These are phyloP conservation scores for Aspergillus japonicus DNA, from an alignment of 2,329 filamentous ascomycete genomes.

Conservation along the genomic window DNA sequence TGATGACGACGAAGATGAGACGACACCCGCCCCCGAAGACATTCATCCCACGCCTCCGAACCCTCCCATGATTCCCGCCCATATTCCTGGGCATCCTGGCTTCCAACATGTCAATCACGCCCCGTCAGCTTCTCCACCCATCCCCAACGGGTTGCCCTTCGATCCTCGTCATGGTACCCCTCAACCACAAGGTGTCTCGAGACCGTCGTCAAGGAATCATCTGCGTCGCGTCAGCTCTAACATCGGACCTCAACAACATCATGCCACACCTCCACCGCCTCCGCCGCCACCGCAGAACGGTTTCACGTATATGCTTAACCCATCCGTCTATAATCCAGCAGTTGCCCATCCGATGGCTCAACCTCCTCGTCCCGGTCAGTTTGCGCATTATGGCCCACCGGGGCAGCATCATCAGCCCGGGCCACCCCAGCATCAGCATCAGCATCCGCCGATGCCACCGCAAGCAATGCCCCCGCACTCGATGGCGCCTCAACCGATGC, in stretches of 20 bases:
- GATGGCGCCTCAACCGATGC: slow-evolving; percentile 37
- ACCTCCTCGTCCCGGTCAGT: slow-evolving; percentile 43
- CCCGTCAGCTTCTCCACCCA: slow-evolving; percentile 83
- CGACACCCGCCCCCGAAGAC: slow-evolving; percentile 70
- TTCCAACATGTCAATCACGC: slow-evolving; percentile 83
- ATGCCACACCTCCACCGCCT: slow-evolving; percentile 60
- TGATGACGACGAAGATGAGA: slow-evolving; percentile 79
- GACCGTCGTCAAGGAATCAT: slow-evolving; percentile 77
- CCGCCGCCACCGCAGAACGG: slow-evolving; percentile 61
- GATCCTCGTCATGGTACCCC: slow-evolving; percentile 76
- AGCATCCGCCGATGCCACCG: slow-evolving; percentile 27
- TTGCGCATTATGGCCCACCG: slow-evolving; percentile 43
- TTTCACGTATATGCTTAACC: slow-evolving; percentile 82
- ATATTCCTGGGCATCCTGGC: slow-evolving; percentile 64
- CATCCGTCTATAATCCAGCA: slow-evolving; percentile 77
- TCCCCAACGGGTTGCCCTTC: slow-evolving; percentile 72
- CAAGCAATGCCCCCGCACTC: slow-evolving; percentile 24
- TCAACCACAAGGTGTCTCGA: slow-evolving; percentile 71
- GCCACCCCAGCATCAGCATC: slow-evolving; percentile 31
- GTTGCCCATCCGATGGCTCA: slow-evolving; percentile 49
- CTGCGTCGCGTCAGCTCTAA: slow-evolving; percentile 72
- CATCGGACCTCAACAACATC: slow-evolving; percentile 64
- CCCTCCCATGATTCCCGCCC: slow-evolving; percentile 64
- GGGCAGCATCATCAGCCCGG: slow-evolving; percentile 29
- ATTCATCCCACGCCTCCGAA: slow-evolving; percentile 50